Base-by-base conservation (phyloP, 2,329 filamentous ascomycete species). In the Sporothrix sp. region DNA sequence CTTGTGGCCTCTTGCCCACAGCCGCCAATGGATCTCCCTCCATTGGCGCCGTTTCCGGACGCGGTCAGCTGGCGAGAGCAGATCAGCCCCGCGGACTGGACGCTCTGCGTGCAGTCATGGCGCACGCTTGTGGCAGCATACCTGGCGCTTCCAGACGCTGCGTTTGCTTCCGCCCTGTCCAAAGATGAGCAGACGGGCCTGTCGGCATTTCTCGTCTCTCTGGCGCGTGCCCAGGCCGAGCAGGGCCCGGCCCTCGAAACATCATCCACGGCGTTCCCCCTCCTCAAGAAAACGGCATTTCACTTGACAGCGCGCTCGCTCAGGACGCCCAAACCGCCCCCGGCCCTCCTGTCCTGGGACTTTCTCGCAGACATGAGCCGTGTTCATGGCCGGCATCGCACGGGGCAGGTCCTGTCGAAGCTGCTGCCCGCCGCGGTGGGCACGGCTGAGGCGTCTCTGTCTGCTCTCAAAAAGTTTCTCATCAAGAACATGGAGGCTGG, bases 31-130 rank as follows among this genome's bases (percentile, higher is more conserved):
- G 59, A 66, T 35, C 68, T 90, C 44, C 88, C 88, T 37, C 75
- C 82, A 30, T 75, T 96, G 66, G 88, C 85, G 52, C 78, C 85
- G 18, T 89, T 93, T 59, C 91, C 90, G 16, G 39, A 33, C 10
- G 76, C 82, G 54, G 69, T 77, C 30, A 70, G 72, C 50, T 81
- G 88, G 70, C 81, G 81, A 61, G 75, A 77, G 57, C 76, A 76
- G 58, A 76, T 95, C 53, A 71, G 75, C 35, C 68, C 80, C 3
- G 68, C 74, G 46, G 87, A 95, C 66, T 95, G 89, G 89, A 74
- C 84, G 57, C 73, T 78, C 28, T 88, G 85, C 63, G 69, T 94
- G 42, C 78, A 85, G 56, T 82, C 87, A 32, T 96, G 88, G 88
- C 69, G 81, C 16, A 70, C 78, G 10, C 73, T 95, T 7, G 69